A percentile compares a stretch with the other conserved stretches of the same genome.
Conservation (phyloP, 176 grass and related monocot genomes). For the Hordeum marinum region DNA sequence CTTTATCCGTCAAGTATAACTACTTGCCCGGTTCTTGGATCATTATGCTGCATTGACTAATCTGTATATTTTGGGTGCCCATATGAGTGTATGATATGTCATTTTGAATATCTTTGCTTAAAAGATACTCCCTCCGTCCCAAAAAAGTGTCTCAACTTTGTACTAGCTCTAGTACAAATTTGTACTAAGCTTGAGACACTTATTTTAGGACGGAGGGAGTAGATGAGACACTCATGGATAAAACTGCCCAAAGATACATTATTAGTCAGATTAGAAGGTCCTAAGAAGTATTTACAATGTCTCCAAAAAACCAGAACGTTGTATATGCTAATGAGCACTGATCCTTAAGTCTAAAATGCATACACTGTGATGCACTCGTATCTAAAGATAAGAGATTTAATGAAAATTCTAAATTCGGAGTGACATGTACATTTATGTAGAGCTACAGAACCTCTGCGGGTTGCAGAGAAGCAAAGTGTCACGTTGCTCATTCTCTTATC, state of each 20-base stretch:
- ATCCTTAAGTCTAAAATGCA: constrained; percentile 1
- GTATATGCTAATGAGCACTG: background rate
- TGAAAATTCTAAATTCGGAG: background rate
- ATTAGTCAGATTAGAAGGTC: background rate
- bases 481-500: constrained; percentile 4
- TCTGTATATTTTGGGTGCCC: background rate
- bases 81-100: background rate
- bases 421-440: background rate
- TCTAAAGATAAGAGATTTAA: background rate
- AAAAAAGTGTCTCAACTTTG: no score
- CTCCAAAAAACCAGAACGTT: background rate
- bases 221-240: background rate
- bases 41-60: background rate
- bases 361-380: background rate
- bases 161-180: no score
- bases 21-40: background rate
- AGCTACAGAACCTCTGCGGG: background rate
- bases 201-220: no score
- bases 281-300: background rate
- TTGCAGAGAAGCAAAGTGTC: background rate
- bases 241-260: constrained; percentile 3
- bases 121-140: no score
- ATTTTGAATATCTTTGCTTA: background rate
- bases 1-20: background rate
- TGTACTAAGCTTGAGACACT: no score